Evolutionary conservation across 2,329 filamentous ascomycete species (phyloP).

Genomic region (Penicillium sp.): DNA sequence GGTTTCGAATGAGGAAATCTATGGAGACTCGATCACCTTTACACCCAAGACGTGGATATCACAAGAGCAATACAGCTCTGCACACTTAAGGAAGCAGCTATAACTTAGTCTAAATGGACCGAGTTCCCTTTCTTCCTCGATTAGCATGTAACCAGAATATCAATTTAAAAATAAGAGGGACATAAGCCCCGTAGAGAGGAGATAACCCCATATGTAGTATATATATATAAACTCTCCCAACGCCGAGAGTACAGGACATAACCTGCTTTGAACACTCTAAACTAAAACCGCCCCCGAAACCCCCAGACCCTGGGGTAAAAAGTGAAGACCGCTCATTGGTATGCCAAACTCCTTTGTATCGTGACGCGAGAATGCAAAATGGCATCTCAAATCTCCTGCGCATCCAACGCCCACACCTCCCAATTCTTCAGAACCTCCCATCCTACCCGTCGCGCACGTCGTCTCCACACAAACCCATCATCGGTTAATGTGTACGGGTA

Average conservation of each 20-base stretch:
- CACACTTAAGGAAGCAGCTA: background rate
- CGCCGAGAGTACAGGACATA: background rate
- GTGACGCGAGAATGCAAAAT: background rate
- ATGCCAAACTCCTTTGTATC: constrained; percentile 1
- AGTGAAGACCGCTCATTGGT: background rate
- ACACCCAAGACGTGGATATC: background rate
- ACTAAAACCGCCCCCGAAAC: background rate
- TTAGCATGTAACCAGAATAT: background rate
- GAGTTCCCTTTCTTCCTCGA: background rate
- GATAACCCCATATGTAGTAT: background rate
- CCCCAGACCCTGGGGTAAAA: background rate
- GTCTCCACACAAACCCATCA: constrained; percentile 31
- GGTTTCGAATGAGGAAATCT: background rate
- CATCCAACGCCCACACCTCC: constrained; percentile 46
- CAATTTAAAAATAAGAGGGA: background rate
- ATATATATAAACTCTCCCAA: background rate
- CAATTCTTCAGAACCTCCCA: constrained; percentile 44
- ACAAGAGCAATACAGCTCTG: background rate
- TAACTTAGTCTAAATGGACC: background rate
- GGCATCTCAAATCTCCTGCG: constrained; percentile 31
- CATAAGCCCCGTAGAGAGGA: background rate
- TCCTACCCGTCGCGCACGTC: constrained; percentile 36
- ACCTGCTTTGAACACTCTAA: background rate
- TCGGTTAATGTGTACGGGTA: constrained; percentile 11
- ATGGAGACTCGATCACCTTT: too few relatives aligned